Evolutionary conservation across 768 basidiomycete species (phyloP).

Genomic region (Coprinopsis sp.): DNA sequence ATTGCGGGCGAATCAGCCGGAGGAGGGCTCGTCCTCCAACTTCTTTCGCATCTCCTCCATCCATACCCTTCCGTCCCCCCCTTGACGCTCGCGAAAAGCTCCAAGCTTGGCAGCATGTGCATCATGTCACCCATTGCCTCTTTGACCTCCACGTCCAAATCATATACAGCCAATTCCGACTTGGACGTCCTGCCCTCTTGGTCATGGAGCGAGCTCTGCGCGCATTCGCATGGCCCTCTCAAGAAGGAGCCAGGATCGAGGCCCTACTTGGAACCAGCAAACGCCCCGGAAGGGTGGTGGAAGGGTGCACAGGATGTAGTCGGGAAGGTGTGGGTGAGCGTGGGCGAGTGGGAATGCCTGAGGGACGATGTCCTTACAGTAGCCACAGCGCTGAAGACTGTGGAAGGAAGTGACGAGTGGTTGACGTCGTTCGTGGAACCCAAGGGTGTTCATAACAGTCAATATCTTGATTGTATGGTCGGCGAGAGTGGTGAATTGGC

Average conservation of each 20-base stretch:
- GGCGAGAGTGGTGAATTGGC: not conserved
- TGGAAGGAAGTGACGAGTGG: no score
- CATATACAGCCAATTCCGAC: slow-evolving; percentile 19
- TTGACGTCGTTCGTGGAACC: no score
- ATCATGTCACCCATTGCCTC: slow-evolving; percentile 29
- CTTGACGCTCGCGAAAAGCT: slow-evolving; percentile 12
- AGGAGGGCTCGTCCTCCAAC: slow-evolving; percentile 25
- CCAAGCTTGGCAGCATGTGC: slow-evolving; percentile 20
- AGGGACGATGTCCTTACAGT: slow-evolving; percentile 32
- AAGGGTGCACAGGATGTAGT: slow-evolving; percentile 26
- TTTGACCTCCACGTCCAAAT: slow-evolving; percentile 16
- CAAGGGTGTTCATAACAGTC: slow-evolving; percentile 1
- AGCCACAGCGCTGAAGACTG: no score
- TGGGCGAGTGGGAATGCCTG: slow-evolving; percentile 30
- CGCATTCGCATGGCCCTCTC: slow-evolving; percentile 18
- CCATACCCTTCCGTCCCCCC: slow-evolving; percentile 19
- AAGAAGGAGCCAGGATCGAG: slow-evolving; percentile 16
- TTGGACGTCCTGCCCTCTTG: slow-evolving; percentile 21
- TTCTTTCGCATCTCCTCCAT: slow-evolving; percentile 30
- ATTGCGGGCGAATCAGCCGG: slow-evolving; percentile 34
- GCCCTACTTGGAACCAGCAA: slow-evolving; percentile 27
- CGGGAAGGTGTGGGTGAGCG: slow-evolving; percentile 31
- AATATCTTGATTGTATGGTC: slow-evolving; percentile 2
- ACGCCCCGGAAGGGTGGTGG: slow-evolving; percentile 31
- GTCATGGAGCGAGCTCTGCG: slow-evolving; percentile 11